Conservation (phyloP, 2,329 filamentous ascomycete species). For the Scedosporium apiospermum region DNA sequence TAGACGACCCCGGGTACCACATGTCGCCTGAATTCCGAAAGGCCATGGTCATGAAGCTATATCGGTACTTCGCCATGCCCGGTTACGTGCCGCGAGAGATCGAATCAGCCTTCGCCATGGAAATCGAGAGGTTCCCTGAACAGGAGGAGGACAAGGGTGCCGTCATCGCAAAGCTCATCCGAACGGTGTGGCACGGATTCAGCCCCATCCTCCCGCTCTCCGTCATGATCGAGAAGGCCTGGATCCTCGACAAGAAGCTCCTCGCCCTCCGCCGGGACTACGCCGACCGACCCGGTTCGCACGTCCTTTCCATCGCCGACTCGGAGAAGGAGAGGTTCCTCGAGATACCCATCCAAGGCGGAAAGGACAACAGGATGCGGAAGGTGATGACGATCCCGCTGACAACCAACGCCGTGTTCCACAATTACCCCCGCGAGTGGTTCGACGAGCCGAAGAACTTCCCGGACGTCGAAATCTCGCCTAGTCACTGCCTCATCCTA, state of each 20-base stretch:
- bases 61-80: constrained; percentile 7
- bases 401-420: neutral
- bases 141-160: constrained; percentile 6
- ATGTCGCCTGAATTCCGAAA: neutral
- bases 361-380: neutral
- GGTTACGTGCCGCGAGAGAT: constrained; percentile 8
- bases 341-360: constrained; percentile 4
- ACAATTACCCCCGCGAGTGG: constrained; percentile 3
- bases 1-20: constrained; percentile 7
- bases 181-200: neutral
- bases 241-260: constrained; percentile 4
- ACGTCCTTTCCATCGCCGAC: neutral
- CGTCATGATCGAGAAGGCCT: constrained; percentile 1
- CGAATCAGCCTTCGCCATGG: neutral
- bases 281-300: neutral
- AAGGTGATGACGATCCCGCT: neutral
- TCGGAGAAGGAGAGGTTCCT: neutral
- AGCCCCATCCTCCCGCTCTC: constrained; percentile 3
- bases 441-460: neutral
- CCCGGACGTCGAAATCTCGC: neutral
- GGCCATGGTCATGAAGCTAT: neutral
- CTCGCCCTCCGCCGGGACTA: neutral
- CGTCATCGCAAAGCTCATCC: constrained; percentile 2
- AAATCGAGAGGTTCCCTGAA: neutral
- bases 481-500: neutral